phyloP scores from a whole-genome alignment of 495 filamentous ascomycete species.

The Talaromyces thailandensis region DNA sequence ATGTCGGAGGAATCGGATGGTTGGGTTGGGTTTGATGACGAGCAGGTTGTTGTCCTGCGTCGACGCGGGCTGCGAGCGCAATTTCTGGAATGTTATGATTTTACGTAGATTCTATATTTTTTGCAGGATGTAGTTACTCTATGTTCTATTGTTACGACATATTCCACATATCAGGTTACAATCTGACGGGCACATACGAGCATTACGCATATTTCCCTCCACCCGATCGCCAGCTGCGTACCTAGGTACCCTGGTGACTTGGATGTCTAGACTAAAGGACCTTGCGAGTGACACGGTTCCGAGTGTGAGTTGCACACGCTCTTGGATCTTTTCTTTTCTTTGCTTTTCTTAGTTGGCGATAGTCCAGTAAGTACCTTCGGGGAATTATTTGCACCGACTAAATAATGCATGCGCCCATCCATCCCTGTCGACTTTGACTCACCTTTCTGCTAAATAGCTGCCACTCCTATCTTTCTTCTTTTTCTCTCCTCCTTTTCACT shows the following conservation, averaged over 20 bases:
- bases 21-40: slow-evolving; percentile 89
- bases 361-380: background rate
- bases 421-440: background rate
- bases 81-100: slow-evolving; percentile 84
- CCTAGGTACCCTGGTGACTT: background rate
- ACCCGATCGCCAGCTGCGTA: background rate
- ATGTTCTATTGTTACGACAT: no score
- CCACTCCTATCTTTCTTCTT: background rate
- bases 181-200: background rate
- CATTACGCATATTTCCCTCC: background rate
- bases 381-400: slow-evolving; percentile 3
- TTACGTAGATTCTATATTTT: slow-evolving; percentile 44
- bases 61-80: slow-evolving; percentile 59
- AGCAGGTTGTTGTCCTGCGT: slow-evolving; percentile 79
- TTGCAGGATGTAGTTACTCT: background rate
- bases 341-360: background rate
- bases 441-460: background rate
- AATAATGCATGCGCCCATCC: slow-evolving; percentile 1
- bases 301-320: background rate
- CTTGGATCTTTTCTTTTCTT: no score
- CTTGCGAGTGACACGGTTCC: slow-evolving; percentile 1
- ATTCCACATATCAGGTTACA: slow-evolving; percentile 8
- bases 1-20: slow-evolving; percentile 23
- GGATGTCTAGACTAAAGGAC: background rate
- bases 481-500: background rate